These are phyloP conservation scores for Ajuga chamaepitys DNA, from an alignment of 257 asterid species.

Conservation along the genomic window DNA sequence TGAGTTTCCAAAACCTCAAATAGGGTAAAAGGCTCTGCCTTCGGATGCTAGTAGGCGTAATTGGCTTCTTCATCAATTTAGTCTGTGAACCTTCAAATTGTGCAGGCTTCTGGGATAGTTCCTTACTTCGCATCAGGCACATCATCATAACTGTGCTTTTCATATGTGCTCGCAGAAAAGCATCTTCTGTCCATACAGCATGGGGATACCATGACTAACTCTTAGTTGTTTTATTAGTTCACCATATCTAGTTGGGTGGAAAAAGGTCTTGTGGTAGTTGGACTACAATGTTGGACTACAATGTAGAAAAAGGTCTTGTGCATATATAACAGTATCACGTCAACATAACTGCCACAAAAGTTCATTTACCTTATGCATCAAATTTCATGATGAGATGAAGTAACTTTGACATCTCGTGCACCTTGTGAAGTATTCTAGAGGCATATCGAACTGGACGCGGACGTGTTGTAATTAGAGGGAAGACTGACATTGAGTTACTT, in stretches of 20 bases:
- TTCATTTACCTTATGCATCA: background rate
- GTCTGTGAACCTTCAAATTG: background rate
- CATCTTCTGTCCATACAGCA: background rate
- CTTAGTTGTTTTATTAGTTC: background rate
- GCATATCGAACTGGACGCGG: conserved; percentile 98
- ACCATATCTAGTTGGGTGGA: background rate
- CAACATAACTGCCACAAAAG: background rate
- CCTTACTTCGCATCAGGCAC: background rate
- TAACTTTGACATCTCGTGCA: conserved; percentile 7
- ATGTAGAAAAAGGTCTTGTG: too few species aligned
- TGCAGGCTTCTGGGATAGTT: background rate
- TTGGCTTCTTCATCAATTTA: background rate
- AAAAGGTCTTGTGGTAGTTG: background rate
- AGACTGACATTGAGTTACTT: conserved; percentile 80
- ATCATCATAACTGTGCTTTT: background rate
- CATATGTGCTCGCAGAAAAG: background rate
- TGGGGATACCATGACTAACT: background rate
- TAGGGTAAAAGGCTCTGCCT: background rate
- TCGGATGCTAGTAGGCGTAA: too few species aligned
- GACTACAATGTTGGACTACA: too few species aligned
- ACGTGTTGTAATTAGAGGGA: conserved; percentile 87
- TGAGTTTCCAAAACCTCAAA: too few species aligned
- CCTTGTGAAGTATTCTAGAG: conserved; percentile 62
- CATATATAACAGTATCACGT: background rate
- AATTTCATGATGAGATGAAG: background rate